Evolutionary conservation across 202 grass and related monocot species (phyloP), one percentile per base, ranked within the genome.

Genomic region (Panicum hallii): DNA sequence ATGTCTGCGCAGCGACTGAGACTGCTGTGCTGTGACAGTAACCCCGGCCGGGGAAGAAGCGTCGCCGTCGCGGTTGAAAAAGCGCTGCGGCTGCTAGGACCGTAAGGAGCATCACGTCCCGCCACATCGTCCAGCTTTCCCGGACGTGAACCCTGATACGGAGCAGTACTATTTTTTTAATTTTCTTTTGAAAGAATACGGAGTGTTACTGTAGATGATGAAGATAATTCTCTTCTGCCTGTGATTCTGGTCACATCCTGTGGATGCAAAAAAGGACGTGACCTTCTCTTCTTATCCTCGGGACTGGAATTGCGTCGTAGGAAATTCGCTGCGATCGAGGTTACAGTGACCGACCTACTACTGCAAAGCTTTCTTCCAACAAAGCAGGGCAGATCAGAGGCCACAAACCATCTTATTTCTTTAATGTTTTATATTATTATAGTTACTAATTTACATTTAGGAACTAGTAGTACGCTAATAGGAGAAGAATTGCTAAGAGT

Each of bases 31-130:
- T 30, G 69, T 8, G 45, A 72, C 69, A 17, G 22, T 32, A 72
- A 71, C 43, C n/a, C 22, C 4, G 68, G 6, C 44, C 2, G 45
- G 26, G 70, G 8, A 5, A 61, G 32, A 84, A 72, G 60, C 68
- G 68, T 84, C 75, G 22, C 81, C 48, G 41, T 79, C 68, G 6
- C 54, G 69, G 69, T 80, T 89, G 87, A 84, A 84, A 84, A 75
- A 53, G 75, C 41, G 15, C 32, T 41, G 22, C 15, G 4, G 50
- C 10, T 11, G 75, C 3, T 50, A 52, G 55, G 41, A 76, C 75
- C 75, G 56, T 42, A 30, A 42, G 64, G 22, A 78, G 13, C 66
- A 74, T 73, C 32, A 8, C 9, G 17, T 0, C 23, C 2, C 40
- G 9, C 36, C 36, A 4, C 5, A 38, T 38, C 17, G 50, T 66